Conservation (phyloP, 169 alveolate genomes). For the Eimeria acervulina region DNA sequence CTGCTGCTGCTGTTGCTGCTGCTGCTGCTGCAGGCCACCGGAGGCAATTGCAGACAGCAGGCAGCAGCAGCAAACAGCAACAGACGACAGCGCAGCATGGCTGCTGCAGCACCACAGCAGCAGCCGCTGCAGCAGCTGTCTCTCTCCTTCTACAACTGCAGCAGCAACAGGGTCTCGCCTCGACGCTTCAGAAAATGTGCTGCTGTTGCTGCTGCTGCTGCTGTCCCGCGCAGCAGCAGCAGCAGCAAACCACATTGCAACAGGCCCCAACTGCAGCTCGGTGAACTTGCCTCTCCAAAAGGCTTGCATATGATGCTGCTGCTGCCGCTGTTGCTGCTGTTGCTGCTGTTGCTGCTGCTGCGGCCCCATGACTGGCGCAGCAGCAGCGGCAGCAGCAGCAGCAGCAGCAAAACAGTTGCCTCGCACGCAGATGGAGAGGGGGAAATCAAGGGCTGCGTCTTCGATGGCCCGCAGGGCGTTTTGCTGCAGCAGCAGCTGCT, state of each 20-base stretch:
- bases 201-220: too few relatives aligned
- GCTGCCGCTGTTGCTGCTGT: background rate
- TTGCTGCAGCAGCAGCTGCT: conserved; percentile 43
- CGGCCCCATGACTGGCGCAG: conserved; percentile 19
- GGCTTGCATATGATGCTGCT: too few relatives aligned
- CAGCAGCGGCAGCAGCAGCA: conserved; percentile 6
- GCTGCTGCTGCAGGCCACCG: conserved; percentile 52
- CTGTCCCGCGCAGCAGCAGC: too few relatives aligned
- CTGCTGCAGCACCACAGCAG: too few relatives aligned
- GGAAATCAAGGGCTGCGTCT: conserved; percentile 21
- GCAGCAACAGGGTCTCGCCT: conserved; percentile 60
- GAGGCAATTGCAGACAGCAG: background rate
- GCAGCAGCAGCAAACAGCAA: too few relatives aligned
- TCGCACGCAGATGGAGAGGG: background rate
- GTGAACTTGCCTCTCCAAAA: background rate
- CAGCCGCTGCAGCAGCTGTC: conserved; percentile 38
- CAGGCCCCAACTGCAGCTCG: conserved; percentile 23
- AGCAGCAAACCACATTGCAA: conserved; percentile 57
- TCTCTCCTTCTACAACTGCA: conserved; percentile 1
- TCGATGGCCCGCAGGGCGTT: conserved; percentile 14
- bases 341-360: conserved; percentile 45
- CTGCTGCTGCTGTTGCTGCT: conserved; percentile 44
- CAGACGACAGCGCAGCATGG: too few relatives aligned
- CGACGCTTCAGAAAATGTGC: too few relatives aligned
- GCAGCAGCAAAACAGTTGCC: background rate